phyloP scores from a whole-genome alignment of 805 yeast genomes.

The Saccharomyces mikatae region DNA sequence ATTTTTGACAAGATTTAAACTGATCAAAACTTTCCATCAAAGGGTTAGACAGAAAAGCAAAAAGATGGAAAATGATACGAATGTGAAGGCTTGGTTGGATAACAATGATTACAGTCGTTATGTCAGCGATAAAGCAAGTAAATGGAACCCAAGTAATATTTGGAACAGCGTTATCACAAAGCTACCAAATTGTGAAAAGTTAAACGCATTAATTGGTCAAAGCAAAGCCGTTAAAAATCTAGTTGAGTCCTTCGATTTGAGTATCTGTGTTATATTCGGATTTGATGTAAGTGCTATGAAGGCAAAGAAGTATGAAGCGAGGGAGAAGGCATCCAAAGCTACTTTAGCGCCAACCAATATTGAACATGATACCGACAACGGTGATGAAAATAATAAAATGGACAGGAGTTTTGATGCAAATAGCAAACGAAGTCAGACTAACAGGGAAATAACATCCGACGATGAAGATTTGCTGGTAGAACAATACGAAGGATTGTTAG shows the following conservation, averaged over 20 bases:
- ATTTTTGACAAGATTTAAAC: neutral
- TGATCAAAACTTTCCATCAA: neutral
- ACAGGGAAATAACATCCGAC: constrained; percentile 6
- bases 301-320: constrained; percentile 20
- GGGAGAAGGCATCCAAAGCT: constrained; percentile 11
- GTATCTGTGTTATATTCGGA: neutral
- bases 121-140: constrained; percentile 23
- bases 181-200: constrained; percentile 18
- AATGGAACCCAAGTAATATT: constrained; percentile 40
- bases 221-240: constrained; percentile 4
- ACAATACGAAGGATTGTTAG: constrained; percentile 34
- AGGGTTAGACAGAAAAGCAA: neutral
- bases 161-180: constrained; percentile 31
- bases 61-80: neutral
- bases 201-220: constrained; percentile 4
- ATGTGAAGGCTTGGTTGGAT: neutral
- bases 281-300: neutral
- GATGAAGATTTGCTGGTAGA: constrained; percentile 22
- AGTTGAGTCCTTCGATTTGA: neutral
- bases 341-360: constrained; percentile 1
- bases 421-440: constrained; percentile 1
- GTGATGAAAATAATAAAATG: constrained; percentile 1
- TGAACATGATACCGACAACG: constrained; percentile 10
- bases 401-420: neutral
- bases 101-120: neutral